A percentile compares a stretch with the other conserved stretches of the same genome.
These are phyloP conservation scores for Salix purpurea DNA, from an alignment of 345 rosid species.

Conservation along the genomic window DNA sequence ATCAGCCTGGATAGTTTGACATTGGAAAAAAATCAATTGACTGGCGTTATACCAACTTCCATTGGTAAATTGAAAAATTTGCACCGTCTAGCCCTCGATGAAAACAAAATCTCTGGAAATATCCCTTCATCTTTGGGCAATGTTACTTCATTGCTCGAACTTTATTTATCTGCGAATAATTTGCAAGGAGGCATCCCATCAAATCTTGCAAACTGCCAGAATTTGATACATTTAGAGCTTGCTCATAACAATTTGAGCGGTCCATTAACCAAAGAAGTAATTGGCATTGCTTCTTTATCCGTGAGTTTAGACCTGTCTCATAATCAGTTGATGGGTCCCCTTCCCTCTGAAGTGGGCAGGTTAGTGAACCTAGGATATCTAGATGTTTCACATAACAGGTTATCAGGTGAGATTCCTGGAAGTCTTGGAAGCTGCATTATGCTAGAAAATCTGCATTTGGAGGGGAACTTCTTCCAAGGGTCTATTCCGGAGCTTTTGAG, in stretches of 20 bases:
- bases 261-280: background rate
- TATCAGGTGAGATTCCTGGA: constrained; percentile 10
- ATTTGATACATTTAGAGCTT: background rate
- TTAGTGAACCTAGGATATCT: background rate
- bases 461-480: constrained; percentile 6
- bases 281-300: background rate
- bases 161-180: background rate
- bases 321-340: background rate
- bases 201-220: background rate
- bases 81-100: accelerated
- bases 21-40: background rate
- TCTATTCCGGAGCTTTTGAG: background rate
- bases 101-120: background rate
- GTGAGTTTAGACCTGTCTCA: background rate
- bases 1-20: background rate
- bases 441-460: background rate
- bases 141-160: background rate
- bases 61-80: background rate
- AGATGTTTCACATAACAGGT: background rate
- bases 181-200: constrained; percentile 13
- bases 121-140: constrained; percentile 12
- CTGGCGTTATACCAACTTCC: background rate
- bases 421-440: constrained; percentile 2
- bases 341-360: constrained; percentile 5
- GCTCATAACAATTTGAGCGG: constrained; percentile 3